Base-by-base conservation (phyloP, 2,329 filamentous ascomycete genomes). In the Aspergillus sclerotialis region DNA sequence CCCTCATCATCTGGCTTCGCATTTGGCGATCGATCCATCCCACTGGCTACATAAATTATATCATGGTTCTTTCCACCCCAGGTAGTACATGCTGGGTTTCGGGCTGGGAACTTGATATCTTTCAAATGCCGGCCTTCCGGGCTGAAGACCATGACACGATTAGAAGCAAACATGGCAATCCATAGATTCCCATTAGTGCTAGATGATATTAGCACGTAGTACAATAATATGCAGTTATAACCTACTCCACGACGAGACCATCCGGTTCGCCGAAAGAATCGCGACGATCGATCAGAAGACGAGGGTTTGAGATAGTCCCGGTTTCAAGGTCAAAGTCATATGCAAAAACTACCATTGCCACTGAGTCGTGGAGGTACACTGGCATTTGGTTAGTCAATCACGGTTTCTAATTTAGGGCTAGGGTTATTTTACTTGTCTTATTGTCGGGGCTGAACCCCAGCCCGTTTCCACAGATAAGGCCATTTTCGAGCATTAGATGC, bases 201-300 rank as follows among this genome's bases (percentile, higher is more conserved):
- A n/a, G n/a, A n/a, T n/a, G n/a, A n/a, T n/a, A n/a, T n/a, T n/a
- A n/a, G n/a, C n/a, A n/a, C n/a, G n/a, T n/a, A n/a, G n/a, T n/a
- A n/a, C n/a, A n/a, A n/a, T n/a, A n/a, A n/a, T n/a, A n/a, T n/a
- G n/a, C n/a, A n/a, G n/a, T n/a, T n/a, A n/a, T n/a, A n/a, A n/a
- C n/a, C 34, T 47, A 63, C 58, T 63, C 60, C 7, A 60, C 41
- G 5, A 63, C 56, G 53, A 63, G 58, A 3, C 60, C 60, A 45
- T 64, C 60, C 3, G 58, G 58, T 36, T 63, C 55, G 11, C 50
- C 58, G 34, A 35, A 52, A 2, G 43, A 49, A 4, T 30, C 37
- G 18, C 48, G 38, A 29, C 50, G 44, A 31, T 58, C 52, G 26
- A 58, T 45, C 10, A 56, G 37, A 9, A 52, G 30, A 6, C 49